Conservation (phyloP, 306 rosid species). For the Begonia loranthoides region DNA sequence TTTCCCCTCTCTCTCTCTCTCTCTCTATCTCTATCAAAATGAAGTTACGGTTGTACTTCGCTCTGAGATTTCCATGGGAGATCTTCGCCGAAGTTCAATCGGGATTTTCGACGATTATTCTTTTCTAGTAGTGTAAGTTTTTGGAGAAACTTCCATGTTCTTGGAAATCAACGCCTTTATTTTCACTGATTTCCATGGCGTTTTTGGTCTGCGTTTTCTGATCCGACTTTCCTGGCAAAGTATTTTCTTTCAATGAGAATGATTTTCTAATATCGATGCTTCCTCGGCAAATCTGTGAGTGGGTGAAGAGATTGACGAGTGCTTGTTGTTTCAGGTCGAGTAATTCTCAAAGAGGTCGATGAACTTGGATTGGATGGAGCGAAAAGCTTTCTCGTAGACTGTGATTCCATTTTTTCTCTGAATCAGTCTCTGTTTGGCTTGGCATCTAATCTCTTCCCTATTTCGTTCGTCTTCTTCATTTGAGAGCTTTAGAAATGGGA, state of each 20-base stretch:
- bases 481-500: constrained; percentile 21
- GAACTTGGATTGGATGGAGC: not conserved
- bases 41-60: too few relatives aligned
- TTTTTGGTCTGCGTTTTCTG: not conserved
- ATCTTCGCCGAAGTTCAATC: constrained; percentile 6
- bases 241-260: not conserved
- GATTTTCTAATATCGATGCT: not conserved
- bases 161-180: not conserved
- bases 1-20: not conserved
- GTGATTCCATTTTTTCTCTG: not conserved
- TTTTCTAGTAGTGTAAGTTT: too few relatives aligned
- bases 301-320: not conserved
- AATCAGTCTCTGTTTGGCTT: not conserved
- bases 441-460: too few relatives aligned
- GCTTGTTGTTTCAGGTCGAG: not conserved
- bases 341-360: not conserved
- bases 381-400: not conserved
- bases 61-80: constrained; percentile 1
- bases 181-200: not conserved
- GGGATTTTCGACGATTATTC: not conserved
- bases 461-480: too few relatives aligned
- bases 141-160: not conserved
- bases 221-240: constrained; percentile 1
- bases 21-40: too few relatives aligned
- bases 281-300: not conserved